These are phyloP conservation scores for Elongisporangium undulatum DNA, from an alignment of 352 stramenopile species.

Conservation along the genomic window DNA sequence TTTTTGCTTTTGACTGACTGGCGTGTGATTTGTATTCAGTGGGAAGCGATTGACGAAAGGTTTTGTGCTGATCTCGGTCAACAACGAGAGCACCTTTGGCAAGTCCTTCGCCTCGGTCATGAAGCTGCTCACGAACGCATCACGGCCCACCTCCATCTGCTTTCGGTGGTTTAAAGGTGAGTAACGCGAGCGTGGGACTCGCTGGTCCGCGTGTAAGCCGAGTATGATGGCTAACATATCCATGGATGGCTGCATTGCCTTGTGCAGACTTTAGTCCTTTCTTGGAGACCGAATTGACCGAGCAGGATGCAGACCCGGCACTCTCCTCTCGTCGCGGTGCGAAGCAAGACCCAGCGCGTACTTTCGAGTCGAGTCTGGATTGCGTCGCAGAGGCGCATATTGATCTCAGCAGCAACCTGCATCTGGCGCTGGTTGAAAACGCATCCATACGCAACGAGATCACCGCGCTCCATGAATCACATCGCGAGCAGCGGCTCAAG, in stretches of 20 bases:
- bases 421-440: conserved; percentile 73
- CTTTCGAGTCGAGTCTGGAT: conserved; percentile 48
- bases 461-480: conserved; percentile 37
- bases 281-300: conserved; percentile 48
- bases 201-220: not conserved
- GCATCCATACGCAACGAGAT: conserved; percentile 72
- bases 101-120: conserved; percentile 45
- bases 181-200: not conserved
- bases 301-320: conserved; percentile 18
- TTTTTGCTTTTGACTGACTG: not conserved
- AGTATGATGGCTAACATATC: not conserved
- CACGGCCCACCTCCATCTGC: conserved; percentile 58
- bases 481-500: conserved; percentile 34
- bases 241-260: not conserved
- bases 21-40: conserved; percentile 17
- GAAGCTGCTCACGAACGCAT: conserved; percentile 46
- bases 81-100: conserved; percentile 76
- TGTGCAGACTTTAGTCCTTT: conserved; percentile 66
- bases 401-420: conserved; percentile 54
- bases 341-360: conserved; percentile 13
- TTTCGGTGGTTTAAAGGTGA: conserved; percentile 76
- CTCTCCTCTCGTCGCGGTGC: conserved; percentile 7
- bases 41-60: conserved; percentile 65
- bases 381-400: conserved; percentile 55
- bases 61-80: conserved; percentile 72